A percentile compares a stretch with the other conserved stretches of the same genome.
Evolutionary conservation across 139 green algal genomes (phyloP).

Genomic region (Chlorokybus atmophyticus): DNA sequence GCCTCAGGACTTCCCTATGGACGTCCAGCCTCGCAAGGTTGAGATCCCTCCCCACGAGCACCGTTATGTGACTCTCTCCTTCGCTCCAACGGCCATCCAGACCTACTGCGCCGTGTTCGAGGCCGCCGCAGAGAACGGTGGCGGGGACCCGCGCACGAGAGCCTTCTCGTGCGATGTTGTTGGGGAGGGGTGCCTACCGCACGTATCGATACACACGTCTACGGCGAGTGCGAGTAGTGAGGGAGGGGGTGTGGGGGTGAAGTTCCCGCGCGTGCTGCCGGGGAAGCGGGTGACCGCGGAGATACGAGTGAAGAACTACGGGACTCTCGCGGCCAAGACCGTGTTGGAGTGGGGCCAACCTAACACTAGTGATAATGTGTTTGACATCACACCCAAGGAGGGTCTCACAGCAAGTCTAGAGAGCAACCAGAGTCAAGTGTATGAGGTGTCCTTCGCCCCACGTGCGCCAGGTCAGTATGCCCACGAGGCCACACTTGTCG

Average conservation of each 20-base stretch:
- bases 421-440: too few relatives aligned
- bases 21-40: slow-evolving; percentile 37
- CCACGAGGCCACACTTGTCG: slow-evolving; percentile 18
- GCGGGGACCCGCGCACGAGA: slow-evolving; percentile 44
- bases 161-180: slow-evolving; percentile 50
- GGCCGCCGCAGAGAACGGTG: slow-evolving; percentile 44
- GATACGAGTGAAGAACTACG: too few relatives aligned
- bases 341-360: too few relatives aligned
- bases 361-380: too few relatives aligned
- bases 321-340: too few relatives aligned
- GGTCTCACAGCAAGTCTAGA: too few relatives aligned
- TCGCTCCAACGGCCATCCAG: slow-evolving; percentile 47
- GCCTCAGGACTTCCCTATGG: slow-evolving; percentile 41
- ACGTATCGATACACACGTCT: slow-evolving; percentile 39
- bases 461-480: neutral
- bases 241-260: neutral
- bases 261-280: slow-evolving; percentile 46
- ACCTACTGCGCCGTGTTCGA: slow-evolving; percentile 50
- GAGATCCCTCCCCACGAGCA: slow-evolving; percentile 37
- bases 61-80: slow-evolving; percentile 36
- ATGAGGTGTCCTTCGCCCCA: too few relatives aligned
- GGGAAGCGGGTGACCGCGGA: slow-evolving; percentile 32
- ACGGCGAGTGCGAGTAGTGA: slow-evolving; percentile 2
- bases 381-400: too few relatives aligned
- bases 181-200: slow-evolving; percentile 58